These are phyloP conservation scores for Apiospora rasikravindrae DNA, from an alignment of 2,329 filamentous ascomycete species.

Conservation along the genomic window DNA sequence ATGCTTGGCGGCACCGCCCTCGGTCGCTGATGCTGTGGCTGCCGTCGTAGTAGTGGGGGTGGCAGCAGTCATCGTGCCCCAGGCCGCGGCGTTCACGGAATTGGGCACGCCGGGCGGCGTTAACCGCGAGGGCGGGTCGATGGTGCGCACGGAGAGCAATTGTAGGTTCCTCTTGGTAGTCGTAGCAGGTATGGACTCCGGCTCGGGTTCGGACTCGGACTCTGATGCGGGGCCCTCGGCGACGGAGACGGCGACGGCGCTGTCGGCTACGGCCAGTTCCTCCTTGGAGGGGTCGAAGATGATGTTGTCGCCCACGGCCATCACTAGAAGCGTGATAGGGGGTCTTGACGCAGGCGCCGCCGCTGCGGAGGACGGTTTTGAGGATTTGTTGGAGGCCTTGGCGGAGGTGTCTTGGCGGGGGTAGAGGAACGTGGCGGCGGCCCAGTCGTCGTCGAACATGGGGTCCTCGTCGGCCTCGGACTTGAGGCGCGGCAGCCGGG, in stretches of 20 bases:
- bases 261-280: slow-evolving; percentile 91
- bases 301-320: slow-evolving; percentile 84
- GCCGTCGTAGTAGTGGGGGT: neutral
- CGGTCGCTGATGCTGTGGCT: slow-evolving; percentile 23
- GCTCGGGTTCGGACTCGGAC: neutral
- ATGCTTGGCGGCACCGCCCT: slow-evolving; percentile 43
- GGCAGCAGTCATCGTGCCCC: slow-evolving; percentile 30
- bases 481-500: slow-evolving; percentile 81
- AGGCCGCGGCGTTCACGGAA: slow-evolving; percentile 62
- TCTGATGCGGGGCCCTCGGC: slow-evolving; percentile 46
- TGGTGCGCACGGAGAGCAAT: slow-evolving; percentile 71
- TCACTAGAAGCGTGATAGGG: slow-evolving; percentile 88
- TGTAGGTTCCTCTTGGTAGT: slow-evolving; percentile 51
- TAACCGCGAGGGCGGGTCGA: slow-evolving; percentile 75
- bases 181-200: neutral
- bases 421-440: slow-evolving; percentile 79
- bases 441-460: slow-evolving; percentile 98
- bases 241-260: slow-evolving; percentile 84
- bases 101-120: slow-evolving; percentile 75
- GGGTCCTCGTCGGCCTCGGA: slow-evolving; percentile 95
- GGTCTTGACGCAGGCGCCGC: slow-evolving; percentile 54
- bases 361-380: slow-evolving; percentile 31
- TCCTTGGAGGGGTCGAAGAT: slow-evolving; percentile 93
- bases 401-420: slow-evolving; percentile 46
- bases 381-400: slow-evolving; percentile 25